Evolutionary conservation across 2,329 filamentous ascomycete species (phyloP).

Genomic region (Colletotrichum kahawae): DNA sequence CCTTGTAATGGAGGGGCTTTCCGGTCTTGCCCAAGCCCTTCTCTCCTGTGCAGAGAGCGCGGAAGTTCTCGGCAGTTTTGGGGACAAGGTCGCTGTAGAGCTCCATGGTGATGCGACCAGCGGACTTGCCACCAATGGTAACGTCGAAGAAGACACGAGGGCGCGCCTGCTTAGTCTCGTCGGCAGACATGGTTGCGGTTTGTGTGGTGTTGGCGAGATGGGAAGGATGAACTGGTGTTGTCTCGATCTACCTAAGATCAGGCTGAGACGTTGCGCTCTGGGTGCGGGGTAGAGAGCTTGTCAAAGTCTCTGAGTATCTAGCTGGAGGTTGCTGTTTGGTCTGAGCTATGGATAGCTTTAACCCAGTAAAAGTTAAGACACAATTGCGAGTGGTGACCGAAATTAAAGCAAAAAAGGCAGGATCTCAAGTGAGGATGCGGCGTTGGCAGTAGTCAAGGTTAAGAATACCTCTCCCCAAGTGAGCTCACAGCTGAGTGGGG

Average conservation of each 20-base stretch:
- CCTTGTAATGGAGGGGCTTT: constrained; percentile 92
- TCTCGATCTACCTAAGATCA: neutral
- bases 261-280: constrained; percentile 38
- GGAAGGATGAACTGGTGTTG: neutral
- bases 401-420: neutral
- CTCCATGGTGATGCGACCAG: constrained; percentile 86
- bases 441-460: neutral
- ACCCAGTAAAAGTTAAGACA: neutral
- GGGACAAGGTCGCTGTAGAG: constrained; percentile 80
- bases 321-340: neutral
- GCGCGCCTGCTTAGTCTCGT: constrained; percentile 55
- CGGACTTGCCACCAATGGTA: constrained; percentile 73
- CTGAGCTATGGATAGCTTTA: neutral
- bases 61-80: constrained; percentile 97
- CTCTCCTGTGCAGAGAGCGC: constrained; percentile 91
- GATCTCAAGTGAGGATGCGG: neutral
- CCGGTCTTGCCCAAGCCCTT: constrained; percentile 83
- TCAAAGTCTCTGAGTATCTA: neutral
- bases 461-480: neutral
- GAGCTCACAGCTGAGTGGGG: constrained; percentile 2
- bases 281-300: neutral
- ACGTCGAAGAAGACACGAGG: constrained; percentile 94
- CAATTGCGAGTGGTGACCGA: neutral
- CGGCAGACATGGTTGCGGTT: constrained; percentile 7
- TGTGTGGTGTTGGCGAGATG: neutral